Conservation (phyloP, 495 filamentous ascomycete species). For the Annulohypoxylon stygium region DNA sequence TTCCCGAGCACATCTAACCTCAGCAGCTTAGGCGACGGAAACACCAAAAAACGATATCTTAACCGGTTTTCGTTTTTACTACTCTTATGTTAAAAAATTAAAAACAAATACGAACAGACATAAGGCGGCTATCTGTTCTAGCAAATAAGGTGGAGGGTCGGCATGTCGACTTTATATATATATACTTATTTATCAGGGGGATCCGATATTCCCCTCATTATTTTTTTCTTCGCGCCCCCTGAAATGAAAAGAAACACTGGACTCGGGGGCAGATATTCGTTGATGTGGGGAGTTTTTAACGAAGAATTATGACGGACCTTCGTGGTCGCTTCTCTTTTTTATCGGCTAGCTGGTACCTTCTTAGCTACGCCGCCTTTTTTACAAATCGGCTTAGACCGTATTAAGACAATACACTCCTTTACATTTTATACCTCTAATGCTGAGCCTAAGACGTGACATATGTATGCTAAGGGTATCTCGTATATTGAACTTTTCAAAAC, state of each 20-base stretch:
- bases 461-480: constrained; percentile 1
- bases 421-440: background rate
- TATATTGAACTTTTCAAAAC: background rate
- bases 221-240: background rate
- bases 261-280: background rate
- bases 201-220: background rate
- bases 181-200: background rate
- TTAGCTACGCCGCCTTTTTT: background rate
- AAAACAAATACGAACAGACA: constrained; percentile 13
- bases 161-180: background rate
- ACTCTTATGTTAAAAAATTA: constrained; percentile 22
- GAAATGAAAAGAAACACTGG: background rate
- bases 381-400: background rate
- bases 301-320: background rate
- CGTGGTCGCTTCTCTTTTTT: constrained; percentile 9
- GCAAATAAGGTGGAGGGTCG: constrained; percentile 1
- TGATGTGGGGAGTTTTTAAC: background rate
- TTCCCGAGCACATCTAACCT: constrained; percentile 45
- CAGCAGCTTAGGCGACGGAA: background rate
- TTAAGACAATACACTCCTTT: background rate
- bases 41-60: constrained; percentile 23
- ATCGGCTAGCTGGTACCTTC: background rate
- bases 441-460: background rate
- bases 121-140: constrained; percentile 17
- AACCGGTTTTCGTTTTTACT: constrained; percentile 24